These are phyloP conservation scores for Aspergillus bertholletiae DNA, from an alignment of 495 filamentous ascomycete genomes.

Conservation along the genomic window DNA sequence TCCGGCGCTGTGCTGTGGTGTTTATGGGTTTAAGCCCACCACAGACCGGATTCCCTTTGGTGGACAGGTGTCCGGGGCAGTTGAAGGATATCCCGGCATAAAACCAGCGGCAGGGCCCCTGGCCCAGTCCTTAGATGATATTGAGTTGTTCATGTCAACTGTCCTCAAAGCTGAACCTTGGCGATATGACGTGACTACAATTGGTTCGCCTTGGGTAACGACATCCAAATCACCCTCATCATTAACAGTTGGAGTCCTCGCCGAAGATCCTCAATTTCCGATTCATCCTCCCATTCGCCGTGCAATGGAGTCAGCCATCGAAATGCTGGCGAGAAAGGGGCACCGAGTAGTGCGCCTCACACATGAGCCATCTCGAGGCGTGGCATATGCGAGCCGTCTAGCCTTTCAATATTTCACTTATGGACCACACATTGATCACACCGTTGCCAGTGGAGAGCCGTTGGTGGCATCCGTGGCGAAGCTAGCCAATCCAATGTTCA, in stretches of 20 bases:
- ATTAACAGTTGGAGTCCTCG: constrained; percentile 49
- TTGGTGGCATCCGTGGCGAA: constrained; percentile 14
- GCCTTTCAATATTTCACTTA: constrained; percentile 30
- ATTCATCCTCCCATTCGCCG: constrained; percentile 53
- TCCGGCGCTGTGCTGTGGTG: constrained; percentile 59
- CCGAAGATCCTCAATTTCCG: constrained; percentile 47
- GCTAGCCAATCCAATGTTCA: constrained; percentile 23
- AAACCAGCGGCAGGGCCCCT: constrained; percentile 32
- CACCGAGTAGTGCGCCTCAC: constrained; percentile 42
- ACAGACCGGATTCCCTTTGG: constrained; percentile 46
- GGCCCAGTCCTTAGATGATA: constrained; percentile 30
- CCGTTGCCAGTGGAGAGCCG: constrained; percentile 27
- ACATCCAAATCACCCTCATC: constrained; percentile 11
- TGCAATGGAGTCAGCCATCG: constrained; percentile 42
- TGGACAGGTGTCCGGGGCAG: constrained; percentile 35
- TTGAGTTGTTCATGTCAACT: constrained; percentile 27
- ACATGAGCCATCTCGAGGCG: background rate
- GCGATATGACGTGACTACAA: constrained; percentile 14
- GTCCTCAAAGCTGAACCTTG: constrained; percentile 15
- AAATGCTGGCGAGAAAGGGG: constrained; percentile 30
- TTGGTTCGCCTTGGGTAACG: constrained; percentile 15
- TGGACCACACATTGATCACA: constrained; percentile 21
- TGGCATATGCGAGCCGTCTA: constrained; percentile 25
- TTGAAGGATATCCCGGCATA: constrained; percentile 39
- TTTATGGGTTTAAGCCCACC: constrained; percentile 63